Evolutionary conservation across 2,329 filamentous ascomycete species (phyloP), one percentile per base, ranked within the genome.

Genomic region (Hortaea sp.): DNA sequence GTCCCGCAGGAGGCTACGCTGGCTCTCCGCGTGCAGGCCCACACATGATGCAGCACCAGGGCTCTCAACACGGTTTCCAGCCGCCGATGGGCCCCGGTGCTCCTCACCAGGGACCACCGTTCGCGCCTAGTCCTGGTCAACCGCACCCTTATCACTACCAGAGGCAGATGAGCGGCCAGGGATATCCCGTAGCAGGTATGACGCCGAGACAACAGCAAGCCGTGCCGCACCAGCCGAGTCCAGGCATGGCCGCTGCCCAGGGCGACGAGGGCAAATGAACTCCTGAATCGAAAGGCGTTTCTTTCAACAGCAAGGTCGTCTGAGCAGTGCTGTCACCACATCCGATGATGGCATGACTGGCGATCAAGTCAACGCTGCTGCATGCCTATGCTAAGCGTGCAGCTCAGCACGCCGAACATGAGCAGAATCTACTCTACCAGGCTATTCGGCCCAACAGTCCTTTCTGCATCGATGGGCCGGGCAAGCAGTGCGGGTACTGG

Each of bases 41-140:
- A 41, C 81, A 82, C 13, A 87, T 92, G 82, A 97, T 97, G 90
- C 85, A 83, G 59, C 89, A 89, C 55, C 88, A 95, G 68, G 87
- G 87, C 46, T 95, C 89, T 29, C 90, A 95, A 60, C 89, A 94
- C 64, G 88, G 89, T 37, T 83, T 61, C 86, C 50, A 57, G 47
- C 51, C 47, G 43, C 40, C 39, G 29, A 40, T 42, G 45, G 39
- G 46, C 39, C 43, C 32, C 7, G 32, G 35, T 41, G 37, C 41
- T 30, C 38, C 10, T 7, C 37, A 44, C 30, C 51, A 47, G 20
- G 48, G 42, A n/a, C 51, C 44, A 35, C 44, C 47, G 5, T 53
- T 44, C 29, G 46, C 44, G 6, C 31, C 44, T 10, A 27, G 30
- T 12, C 45, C 29, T 5, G 48, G 44, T n/a, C 38, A 41, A 29